Conservation (phyloP, 331 rosid species). For the Pyracantha coccinea region DNA sequence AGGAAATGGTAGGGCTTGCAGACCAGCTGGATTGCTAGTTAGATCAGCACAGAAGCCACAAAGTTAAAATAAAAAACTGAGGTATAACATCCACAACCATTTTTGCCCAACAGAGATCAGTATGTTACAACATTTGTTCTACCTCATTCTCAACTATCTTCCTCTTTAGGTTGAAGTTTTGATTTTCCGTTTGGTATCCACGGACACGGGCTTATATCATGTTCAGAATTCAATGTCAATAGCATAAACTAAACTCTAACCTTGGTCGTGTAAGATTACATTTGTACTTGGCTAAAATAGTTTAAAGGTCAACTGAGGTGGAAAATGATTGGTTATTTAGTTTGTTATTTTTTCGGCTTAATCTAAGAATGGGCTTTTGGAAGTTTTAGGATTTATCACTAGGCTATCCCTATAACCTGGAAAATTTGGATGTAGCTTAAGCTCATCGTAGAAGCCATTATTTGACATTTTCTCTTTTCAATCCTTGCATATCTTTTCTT, state of each 20-base stretch:
- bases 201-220: background rate
- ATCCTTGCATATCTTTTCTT: background rate
- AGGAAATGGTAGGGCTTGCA: constrained; percentile 11
- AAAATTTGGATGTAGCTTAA: background rate
- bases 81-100: background rate
- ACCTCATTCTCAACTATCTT: no score
- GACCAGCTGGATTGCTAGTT: background rate
- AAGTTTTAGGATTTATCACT: background rate
- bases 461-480: no score
- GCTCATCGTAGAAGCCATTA: no score
- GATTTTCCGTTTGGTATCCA: background rate
- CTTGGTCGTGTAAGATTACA: no score
- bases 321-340: background rate
- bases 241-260: background rate
- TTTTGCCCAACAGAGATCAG: background rate
- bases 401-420: background rate
- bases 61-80: background rate
- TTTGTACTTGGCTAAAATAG: background rate
- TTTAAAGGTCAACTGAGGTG: background rate
- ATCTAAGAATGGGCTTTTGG: background rate
- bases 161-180: no score
- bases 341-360: no score
- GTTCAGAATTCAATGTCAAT: background rate
- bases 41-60: background rate
- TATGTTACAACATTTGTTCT: background rate